Conservation (phyloP, 495 filamentous ascomycete genomes). For the Pseudevernia furfuracea region DNA sequence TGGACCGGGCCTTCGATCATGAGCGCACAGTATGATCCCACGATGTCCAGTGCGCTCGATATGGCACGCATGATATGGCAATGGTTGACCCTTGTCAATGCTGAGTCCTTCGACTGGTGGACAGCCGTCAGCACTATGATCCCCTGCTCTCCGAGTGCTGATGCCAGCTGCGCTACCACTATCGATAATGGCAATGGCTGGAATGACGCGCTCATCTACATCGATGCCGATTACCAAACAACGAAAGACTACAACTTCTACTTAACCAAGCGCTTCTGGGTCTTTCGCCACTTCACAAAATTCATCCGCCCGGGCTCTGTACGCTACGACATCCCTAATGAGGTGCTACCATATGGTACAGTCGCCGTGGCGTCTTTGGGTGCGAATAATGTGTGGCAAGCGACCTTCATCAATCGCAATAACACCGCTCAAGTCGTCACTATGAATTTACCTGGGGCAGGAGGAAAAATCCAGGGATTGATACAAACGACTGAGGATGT, state of each 20-base stretch:
- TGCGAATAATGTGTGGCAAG: conserved; percentile 2
- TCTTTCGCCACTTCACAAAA: conserved; percentile 17
- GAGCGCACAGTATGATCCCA: conserved; percentile 13
- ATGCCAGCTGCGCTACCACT: neutral
- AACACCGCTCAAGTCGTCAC: conserved; percentile 12
- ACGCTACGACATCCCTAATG: conserved; percentile 20
- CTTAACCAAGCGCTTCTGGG: conserved; percentile 20
- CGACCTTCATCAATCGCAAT: conserved; percentile 18
- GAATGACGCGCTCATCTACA: conserved; percentile 20
- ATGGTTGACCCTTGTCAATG: conserved; percentile 19
- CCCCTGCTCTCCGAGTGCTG: conserved; percentile 11
- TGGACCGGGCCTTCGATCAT: conserved; percentile 10
- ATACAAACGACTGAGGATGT: conserved; percentile 10
- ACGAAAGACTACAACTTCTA: conserved; percentile 20
- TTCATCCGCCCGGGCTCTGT: conserved; percentile 18
- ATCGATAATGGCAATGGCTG: conserved; percentile 2
- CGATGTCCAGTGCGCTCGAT: conserved; percentile 17
- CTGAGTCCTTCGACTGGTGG: conserved; percentile 22
- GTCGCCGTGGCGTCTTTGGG: conserved; percentile 13
- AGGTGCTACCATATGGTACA: conserved; percentile 19
- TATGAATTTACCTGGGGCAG: conserved; percentile 7
- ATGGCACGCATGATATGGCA: conserved; percentile 21
- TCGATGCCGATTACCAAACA: conserved; percentile 5
- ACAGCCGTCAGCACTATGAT: conserved; percentile 20
- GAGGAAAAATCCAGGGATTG: neutral